Evolutionary conservation across 2,329 filamentous ascomycete genomes (phyloP).

Genomic region (Paradendryphiella salina): DNA sequence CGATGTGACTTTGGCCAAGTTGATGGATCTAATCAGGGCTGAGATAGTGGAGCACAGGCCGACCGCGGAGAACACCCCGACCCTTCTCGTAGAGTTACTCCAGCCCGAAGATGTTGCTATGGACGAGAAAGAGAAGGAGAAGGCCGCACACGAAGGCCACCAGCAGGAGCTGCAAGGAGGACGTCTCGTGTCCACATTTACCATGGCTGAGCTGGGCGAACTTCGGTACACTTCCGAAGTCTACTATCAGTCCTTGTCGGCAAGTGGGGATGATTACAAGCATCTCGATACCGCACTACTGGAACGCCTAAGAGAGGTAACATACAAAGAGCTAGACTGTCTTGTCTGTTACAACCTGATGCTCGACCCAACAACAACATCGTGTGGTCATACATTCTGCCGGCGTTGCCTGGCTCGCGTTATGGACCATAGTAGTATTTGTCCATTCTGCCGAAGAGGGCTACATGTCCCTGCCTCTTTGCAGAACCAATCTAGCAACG

Average conservation of each 20-base stretch:
- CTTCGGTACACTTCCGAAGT: constrained; percentile 62
- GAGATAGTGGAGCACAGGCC: constrained; percentile 54
- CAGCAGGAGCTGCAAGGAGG: constrained; percentile 59
- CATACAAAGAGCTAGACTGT: constrained; percentile 77
- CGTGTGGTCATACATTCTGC: constrained; percentile 89
- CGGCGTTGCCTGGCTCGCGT: constrained; percentile 75
- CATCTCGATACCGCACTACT: constrained; percentile 57
- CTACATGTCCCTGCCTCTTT: constrained; percentile 60
- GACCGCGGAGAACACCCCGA: constrained; percentile 39
- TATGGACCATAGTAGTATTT: constrained; percentile 75
- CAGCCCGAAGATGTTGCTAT: constrained; percentile 39
- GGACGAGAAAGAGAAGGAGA: constrained; percentile 47
- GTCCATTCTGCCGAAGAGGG: constrained; percentile 75
- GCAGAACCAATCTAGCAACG: constrained; percentile 61
- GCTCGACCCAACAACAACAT: constrained; percentile 79
- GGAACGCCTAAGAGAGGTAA: constrained; percentile 61
- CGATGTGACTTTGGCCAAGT: constrained; percentile 75
- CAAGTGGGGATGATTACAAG: constrained; percentile 45
- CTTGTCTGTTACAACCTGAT: constrained; percentile 85
- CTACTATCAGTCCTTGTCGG: constrained; percentile 50
- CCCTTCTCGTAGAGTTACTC: constrained; percentile 49
- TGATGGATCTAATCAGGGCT: constrained; percentile 58
- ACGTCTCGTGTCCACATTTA: constrained; percentile 67
- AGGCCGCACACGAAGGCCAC: constrained; percentile 23
- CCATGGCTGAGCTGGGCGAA: constrained; percentile 64